phyloP scores from a whole-genome alignment of 176 grass and related monocot genomes.

The Zea mays region Zm-B73-REFERENCE-NAM-5.0 NC_050101.1:92579001-92579500 shows the following conservation, averaged over 20 bases:
- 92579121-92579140: slow-evolving; percentile 86
- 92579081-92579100: neutral
- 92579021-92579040: neutral
- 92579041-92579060: neutral
- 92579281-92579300: slow-evolving; percentile 98
- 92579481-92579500: slow-evolving; percentile 98
- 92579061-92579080: neutral
- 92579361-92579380: slow-evolving; percentile 35
- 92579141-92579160: slow-evolving; percentile 97
- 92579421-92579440: slow-evolving; percentile 35
- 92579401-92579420: neutral
- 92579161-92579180: slow-evolving; percentile 93
- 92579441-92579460: slow-evolving; percentile 68
- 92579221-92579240: slow-evolving; percentile 92
- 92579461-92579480: slow-evolving; percentile 89
- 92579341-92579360: slow-evolving; percentile 95
- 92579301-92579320: slow-evolving; percentile 97
- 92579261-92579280: slow-evolving; percentile 97
- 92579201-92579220: slow-evolving; percentile 97
- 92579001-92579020: neutral
- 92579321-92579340: slow-evolving; percentile 95
- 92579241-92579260: slow-evolving; percentile 98
- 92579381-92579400: neutral
- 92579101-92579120: slow-evolving; percentile 75
- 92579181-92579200: slow-evolving; percentile 96